Evolutionary conservation across 2,329 filamentous ascomycete species (phyloP).

Genomic region (Penicillium sp.): DNA sequence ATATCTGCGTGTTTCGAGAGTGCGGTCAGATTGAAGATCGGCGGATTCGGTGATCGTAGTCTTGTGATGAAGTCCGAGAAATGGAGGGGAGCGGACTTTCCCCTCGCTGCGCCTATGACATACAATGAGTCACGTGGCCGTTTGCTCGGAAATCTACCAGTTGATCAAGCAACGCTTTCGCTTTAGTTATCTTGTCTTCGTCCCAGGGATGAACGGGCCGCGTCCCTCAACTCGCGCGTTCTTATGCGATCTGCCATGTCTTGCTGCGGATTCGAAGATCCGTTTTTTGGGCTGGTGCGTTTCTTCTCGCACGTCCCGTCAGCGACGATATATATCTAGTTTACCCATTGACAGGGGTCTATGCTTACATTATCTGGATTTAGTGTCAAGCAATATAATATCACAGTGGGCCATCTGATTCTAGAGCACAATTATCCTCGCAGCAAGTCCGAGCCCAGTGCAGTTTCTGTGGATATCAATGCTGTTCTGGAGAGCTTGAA

Average conservation of each 20-base stretch:
- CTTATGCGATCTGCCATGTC: constrained; percentile 59
- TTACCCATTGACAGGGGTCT: constrained; percentile 16
- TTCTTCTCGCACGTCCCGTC: not conserved
- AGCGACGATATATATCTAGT: not conserved
- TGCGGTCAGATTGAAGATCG: not conserved
- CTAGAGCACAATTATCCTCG: constrained; percentile 66
- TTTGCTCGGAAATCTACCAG: not conserved
- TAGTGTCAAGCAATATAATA: constrained; percentile 62
- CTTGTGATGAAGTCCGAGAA: constrained; percentile 16
- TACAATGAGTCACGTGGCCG: constrained; percentile 38
- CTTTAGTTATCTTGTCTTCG: not conserved
- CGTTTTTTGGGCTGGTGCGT: constrained; percentile 89
- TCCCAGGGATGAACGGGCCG: constrained; percentile 51
- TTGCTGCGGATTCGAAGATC: constrained; percentile 70
- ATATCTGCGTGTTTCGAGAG: not conserved
- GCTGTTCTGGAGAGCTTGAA: constrained; percentile 68
- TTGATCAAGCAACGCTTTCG: not conserved
- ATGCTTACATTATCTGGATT: not conserved
- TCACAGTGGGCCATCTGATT: constrained; percentile 60
- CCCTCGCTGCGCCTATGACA: constrained; percentile 39
- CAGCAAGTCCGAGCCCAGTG: constrained; percentile 39
- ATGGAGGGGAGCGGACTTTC: constrained; percentile 27
- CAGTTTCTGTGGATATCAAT: constrained; percentile 67
- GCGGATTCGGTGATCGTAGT: not conserved
- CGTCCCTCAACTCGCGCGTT: constrained; percentile 66